phyloP scores from a whole-genome alignment of 2,329 filamentous ascomycete species.

The Cladosporium velox region DNA sequence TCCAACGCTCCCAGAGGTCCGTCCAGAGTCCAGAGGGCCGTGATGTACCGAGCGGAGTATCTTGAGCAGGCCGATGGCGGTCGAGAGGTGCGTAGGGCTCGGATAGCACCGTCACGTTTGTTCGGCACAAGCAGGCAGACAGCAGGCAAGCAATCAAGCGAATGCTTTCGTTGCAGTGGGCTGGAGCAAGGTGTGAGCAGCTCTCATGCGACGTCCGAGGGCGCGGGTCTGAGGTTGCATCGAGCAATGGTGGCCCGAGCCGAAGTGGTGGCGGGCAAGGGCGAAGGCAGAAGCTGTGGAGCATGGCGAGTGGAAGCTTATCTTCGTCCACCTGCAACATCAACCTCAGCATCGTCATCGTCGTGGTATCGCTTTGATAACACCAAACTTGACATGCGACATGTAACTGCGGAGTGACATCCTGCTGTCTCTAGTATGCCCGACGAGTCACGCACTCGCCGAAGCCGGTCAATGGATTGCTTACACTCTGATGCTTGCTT shows the following conservation, averaged over 20 bases:
- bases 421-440: not conserved
- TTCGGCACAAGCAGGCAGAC: conserved; percentile 1
- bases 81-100: not conserved
- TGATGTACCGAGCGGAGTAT: not conserved
- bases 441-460: conserved; percentile 4
- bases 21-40: not conserved
- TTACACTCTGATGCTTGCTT: not conserved
- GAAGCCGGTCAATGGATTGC: not conserved
- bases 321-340: not conserved
- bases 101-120: conserved; percentile 16
- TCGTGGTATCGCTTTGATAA: conserved; percentile 1
- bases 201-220: conserved; percentile 24
- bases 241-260: not conserved
- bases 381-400: not conserved
- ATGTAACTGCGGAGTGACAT: conserved; percentile 16
- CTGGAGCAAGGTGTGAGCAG: conserved; percentile 12
- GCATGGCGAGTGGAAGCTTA: not conserved
- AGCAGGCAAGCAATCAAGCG: conserved; percentile 1
- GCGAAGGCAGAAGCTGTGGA: not conserved
- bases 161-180: conserved; percentile 21
- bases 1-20: not conserved
- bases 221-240: conserved; percentile 17
- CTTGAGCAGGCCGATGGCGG: not conserved
- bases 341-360: not conserved
- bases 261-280: not conserved